Evolutionary conservation across 192 early-diverging fungal genomes (phyloP).

Genomic region (Funneliformis geosporum): DNA sequence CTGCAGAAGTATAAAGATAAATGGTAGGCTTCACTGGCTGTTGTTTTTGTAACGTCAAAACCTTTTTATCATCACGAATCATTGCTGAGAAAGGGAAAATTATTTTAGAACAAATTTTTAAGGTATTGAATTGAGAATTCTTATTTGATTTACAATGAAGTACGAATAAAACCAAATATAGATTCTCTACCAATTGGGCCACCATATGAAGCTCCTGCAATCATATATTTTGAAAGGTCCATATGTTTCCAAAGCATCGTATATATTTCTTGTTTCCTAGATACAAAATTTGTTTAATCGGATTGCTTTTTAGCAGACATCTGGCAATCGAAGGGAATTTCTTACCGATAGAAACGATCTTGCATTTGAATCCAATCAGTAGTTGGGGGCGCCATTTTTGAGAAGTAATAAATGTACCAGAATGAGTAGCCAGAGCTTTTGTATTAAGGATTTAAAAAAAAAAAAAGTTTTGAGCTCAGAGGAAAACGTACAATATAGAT

Average conservation of each 20-base stretch:
- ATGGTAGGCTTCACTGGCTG: slow-evolving; percentile 77
- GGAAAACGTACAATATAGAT: no score
- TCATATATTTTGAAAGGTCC: slow-evolving; percentile 79
- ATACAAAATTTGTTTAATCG: slow-evolving; percentile 2
- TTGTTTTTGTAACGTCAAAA: slow-evolving; percentile 72
- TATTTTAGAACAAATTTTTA: neutral
- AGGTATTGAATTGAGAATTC: neutral
- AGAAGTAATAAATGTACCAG: neutral
- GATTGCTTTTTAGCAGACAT: neutral
- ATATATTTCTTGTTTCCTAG: slow-evolving; percentile 79
- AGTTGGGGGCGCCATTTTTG: slow-evolving; percentile 58
- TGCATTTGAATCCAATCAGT: slow-evolving; percentile 61
- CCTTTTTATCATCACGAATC: slow-evolving; percentile 87
- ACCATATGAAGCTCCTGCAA: slow-evolving; percentile 86
- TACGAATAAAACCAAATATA: neutral
- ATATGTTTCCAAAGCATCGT: slow-evolving; percentile 87
- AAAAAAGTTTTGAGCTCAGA: no score
- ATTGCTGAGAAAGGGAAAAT: slow-evolving; percentile 61
- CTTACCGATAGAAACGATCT: slow-evolving; percentile 62
- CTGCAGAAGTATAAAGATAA: slow-evolving; percentile 83
- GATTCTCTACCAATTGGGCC: slow-evolving; percentile 80
- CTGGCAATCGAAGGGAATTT: neutral
- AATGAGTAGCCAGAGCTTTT: no score
- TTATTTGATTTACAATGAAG: neutral
- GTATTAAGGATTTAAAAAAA: no score